Conservation (phyloP, 352 stramenopile species). For the Phytopythium ostracodes region DNA sequence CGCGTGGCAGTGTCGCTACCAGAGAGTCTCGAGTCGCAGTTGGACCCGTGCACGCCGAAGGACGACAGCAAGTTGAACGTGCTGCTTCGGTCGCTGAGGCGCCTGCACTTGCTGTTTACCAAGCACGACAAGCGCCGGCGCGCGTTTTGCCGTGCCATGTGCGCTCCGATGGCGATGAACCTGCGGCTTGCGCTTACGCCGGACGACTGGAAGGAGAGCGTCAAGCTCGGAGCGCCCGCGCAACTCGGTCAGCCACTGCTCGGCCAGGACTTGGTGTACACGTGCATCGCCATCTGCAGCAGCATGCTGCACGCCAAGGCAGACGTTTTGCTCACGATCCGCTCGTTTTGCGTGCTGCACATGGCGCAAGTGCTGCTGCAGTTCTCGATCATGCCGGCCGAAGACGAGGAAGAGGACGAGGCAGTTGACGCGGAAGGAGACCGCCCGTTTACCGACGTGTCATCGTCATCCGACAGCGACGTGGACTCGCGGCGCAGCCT, state of each 20-base stretch:
- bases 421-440: conserved; percentile 3
- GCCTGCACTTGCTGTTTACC: conserved; percentile 51
- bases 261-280: conserved; percentile 70
- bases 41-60: conserved; percentile 71
- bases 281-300: conserved; percentile 71
- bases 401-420: conserved; percentile 44
- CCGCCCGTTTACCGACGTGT: background rate
- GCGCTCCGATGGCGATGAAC: conserved; percentile 39
- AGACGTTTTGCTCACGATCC: conserved; percentile 76
- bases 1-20: conserved; percentile 61
- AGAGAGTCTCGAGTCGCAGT: conserved; percentile 54
- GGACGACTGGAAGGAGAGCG: conserved; percentile 46
- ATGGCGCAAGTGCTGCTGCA: conserved; percentile 80
- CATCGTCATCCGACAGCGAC: conserved; percentile 6
- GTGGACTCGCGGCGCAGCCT: conserved; percentile 10
- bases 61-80: conserved; percentile 79
- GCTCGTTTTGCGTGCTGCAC: conserved; percentile 69
- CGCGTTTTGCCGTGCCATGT: conserved; percentile 50
- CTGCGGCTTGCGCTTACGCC: conserved; percentile 37
- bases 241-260: conserved; percentile 60
- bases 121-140: conserved; percentile 25
- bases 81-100: conserved; percentile 54
- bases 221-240: conserved; percentile 43
- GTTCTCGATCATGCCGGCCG: conserved; percentile 40
- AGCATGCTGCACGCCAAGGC: conserved; percentile 75